Evolutionary conservation across 371 early-diverging fungal species (phyloP).

Genomic region (Dinochytrium kinnereticum): DNA sequence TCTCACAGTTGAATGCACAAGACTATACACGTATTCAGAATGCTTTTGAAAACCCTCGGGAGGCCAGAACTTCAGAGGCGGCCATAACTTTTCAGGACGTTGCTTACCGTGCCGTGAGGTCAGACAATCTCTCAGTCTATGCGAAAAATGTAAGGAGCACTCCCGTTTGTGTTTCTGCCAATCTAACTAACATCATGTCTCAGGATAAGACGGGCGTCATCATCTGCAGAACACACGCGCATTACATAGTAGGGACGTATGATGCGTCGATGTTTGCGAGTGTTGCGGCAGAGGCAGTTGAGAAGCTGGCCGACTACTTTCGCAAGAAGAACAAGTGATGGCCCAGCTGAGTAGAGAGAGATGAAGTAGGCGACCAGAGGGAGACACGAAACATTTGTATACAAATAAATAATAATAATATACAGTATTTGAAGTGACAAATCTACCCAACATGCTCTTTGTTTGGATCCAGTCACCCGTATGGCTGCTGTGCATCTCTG

Average conservation of each 20-base stretch:
- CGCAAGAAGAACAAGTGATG: constrained; percentile 55
- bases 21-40: constrained; percentile 43
- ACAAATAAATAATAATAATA: background rate
- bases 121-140: constrained; percentile 52
- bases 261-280: constrained; percentile 53
- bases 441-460: background rate
- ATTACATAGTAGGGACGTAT: constrained; percentile 53
- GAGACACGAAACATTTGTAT: background rate
- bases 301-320: constrained; percentile 57
- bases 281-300: constrained; percentile 57
- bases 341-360: constrained; percentile 20
- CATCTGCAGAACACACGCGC: constrained; percentile 43
- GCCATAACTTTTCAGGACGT: constrained; percentile 48
- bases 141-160: constrained; percentile 51
- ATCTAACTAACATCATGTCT: background rate
- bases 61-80: constrained; percentile 46
- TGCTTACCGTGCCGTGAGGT: constrained; percentile 49
- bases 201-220: constrained; percentile 53
- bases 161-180: background rate
- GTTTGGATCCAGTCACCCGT: background rate
- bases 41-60: constrained; percentile 50
- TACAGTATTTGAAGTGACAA: background rate
- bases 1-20: constrained; percentile 31
- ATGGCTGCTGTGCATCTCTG: background rate
- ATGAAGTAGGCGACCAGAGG: background rate